A percentile compares a stretch with the other conserved stretches of the same genome.
phyloP scores from a whole-genome alignment of 169 alveolate species.

The Cryptosporidium sp. region DNA sequence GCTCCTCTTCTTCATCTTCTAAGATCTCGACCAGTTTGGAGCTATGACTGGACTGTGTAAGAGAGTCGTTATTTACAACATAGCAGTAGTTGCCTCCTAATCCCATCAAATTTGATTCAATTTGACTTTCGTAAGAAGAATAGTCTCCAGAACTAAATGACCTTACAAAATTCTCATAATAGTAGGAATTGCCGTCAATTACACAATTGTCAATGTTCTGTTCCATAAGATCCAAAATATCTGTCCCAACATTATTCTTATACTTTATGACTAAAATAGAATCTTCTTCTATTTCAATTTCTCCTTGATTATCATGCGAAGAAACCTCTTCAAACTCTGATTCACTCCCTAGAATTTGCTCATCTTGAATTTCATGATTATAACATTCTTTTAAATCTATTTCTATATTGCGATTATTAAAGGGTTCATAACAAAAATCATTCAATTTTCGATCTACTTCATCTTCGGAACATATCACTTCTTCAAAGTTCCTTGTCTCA shows the following conservation, averaged over 20 bases:
- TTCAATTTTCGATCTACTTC: not conserved
- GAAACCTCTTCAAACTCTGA: not conserved
- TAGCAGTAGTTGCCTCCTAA: not conserved
- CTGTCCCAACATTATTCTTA: slow-evolving; percentile 12
- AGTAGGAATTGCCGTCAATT: slow-evolving; percentile 50
- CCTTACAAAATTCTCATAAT: slow-evolving; percentile 35
- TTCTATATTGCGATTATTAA: not conserved
- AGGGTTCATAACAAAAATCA: not conserved
- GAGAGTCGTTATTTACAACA: not conserved
- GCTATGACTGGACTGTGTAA: too few species aligned
- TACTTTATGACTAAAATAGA: slow-evolving; percentile 36
- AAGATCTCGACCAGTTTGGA: not conserved
- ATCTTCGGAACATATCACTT: not conserved
- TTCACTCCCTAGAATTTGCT: slow-evolving; percentile 9
- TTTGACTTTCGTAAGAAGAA: not conserved
- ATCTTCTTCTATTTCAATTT: slow-evolving; percentile 65
- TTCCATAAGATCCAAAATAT: slow-evolving; percentile 32
- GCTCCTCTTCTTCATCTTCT: not conserved
- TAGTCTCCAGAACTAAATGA: slow-evolving; percentile 6
- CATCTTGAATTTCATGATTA: slow-evolving; percentile 7
- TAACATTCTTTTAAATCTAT: not conserved
- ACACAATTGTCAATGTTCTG: slow-evolving; percentile 45
- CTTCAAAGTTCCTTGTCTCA: slow-evolving; percentile 6
- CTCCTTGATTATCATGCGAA: slow-evolving; percentile 6
- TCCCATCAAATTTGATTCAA: not conserved